phyloP scores from a whole-genome alignment of 2,329 filamentous ascomycete species.

The Gaeumannomyces sp. region DNA sequence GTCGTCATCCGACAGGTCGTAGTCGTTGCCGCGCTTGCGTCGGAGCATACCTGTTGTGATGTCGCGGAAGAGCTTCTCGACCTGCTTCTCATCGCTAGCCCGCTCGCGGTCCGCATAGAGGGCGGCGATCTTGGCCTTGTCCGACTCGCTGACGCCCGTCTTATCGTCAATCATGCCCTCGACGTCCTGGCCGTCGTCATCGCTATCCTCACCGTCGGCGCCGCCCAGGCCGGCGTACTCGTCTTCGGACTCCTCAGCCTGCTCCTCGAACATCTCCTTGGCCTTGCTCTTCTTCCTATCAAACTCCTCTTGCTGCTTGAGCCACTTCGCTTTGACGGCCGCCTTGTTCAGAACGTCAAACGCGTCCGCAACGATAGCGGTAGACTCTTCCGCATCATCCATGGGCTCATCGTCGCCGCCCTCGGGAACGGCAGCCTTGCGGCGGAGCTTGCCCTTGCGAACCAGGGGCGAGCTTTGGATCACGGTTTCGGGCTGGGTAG shows the following conservation, averaged over 20 bases:
- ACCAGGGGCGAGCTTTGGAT: constrained; percentile 53
- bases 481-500: constrained; percentile 37
- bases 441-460: constrained; percentile 49
- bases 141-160: constrained; percentile 63
- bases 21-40: constrained; percentile 73
- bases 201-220: constrained; percentile 77
- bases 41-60: constrained; percentile 84
- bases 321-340: constrained; percentile 51
- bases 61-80: constrained; percentile 88
- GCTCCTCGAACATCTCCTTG: constrained; percentile 81
- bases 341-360: constrained; percentile 33
- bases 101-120: constrained; percentile 81
- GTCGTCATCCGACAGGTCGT: constrained; percentile 85
- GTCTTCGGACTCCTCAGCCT: constrained; percentile 95
- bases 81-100: constrained; percentile 74
- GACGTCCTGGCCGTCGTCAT: constrained; percentile 66
- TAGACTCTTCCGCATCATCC: background rate
- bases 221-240: constrained; percentile 95
- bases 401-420: constrained; percentile 14
- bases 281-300: constrained; percentile 85
- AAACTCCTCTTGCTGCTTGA: constrained; percentile 48
- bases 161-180: constrained; percentile 89
- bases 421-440: constrained; percentile 24
- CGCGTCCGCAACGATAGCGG: constrained; percentile 5
- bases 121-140: constrained; percentile 76